Evolutionary conservation across 768 basidiomycete species (phyloP), one percentile per base, ranked within the genome.

Genomic region (Leccinum rimulosum): DNA sequence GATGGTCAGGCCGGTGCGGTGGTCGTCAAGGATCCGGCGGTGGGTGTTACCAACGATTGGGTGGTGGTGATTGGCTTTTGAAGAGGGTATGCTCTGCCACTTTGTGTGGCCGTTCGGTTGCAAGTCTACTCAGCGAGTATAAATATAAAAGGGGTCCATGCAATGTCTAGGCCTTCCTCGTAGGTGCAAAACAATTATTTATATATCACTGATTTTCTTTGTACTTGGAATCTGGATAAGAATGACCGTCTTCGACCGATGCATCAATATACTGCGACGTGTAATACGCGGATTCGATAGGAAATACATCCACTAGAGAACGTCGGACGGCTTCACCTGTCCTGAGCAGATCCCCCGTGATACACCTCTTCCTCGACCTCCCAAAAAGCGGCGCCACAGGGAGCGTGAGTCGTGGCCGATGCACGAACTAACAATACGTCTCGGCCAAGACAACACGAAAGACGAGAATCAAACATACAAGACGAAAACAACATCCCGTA

Each of bases 11-110:
- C 91, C 25, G 88, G 87, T 66, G 73, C 85, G 57, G 76, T 98
- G 59, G 77, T 79, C 2, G 83, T 99, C 72, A 91, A 88, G 75
- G 88, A 93, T 70, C 91, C 91, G 3, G 82, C 73, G 57, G 80
- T 84, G 11, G 68, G 71, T 45, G 74, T 91, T 54, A 75, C 79
- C 30, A 74, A 78, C 43, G 86, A 91, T 68, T 93, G 91, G 91
- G 75, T 75, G 50, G 81, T 93, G 48, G 68, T 72, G 45, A 69
- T 79, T 35, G 52, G 45, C 25, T 64, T 70, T 50, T 70, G 55
- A 68, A 25, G 17, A 31, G 17, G n/a, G 12, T 28, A 27, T 15
- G 25, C 11, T 48, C 47, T 27, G 5, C 6, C 17, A 2, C 6
- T 40, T 17, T 15, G 14, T 40, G 36, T 3, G 31, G 36, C 11